Conservation (phyloP, 2,329 filamentous ascomycete species). For the Monosporascus sp. region DNA sequence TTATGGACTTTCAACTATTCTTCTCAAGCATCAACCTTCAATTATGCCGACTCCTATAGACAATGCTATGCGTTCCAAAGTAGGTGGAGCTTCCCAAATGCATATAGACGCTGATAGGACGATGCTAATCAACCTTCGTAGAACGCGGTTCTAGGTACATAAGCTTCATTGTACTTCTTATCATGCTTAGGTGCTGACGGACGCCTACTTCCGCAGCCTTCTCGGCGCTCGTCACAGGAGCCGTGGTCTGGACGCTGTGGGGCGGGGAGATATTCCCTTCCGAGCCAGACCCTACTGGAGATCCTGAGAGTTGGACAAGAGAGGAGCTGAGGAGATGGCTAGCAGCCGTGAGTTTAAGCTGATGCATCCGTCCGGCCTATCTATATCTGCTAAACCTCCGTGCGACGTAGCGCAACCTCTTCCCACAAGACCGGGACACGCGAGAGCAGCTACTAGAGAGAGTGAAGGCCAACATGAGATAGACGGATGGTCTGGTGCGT, state of each 20-base stretch:
- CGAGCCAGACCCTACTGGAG: constrained; percentile 69
- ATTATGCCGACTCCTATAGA: constrained; percentile 67
- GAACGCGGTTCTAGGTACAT: constrained; percentile 65
- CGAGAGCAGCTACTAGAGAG: constrained; percentile 62
- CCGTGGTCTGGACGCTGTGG: constrained; percentile 80
- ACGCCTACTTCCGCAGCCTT: constrained; percentile 55
- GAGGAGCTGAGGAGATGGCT: constrained; percentile 81
- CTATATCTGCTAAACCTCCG: constrained; percentile 2
- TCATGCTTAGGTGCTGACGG: constrained; percentile 16
- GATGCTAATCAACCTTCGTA: constrained; percentile 28
- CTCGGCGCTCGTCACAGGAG: constrained; percentile 73
- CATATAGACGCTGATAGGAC: neutral
- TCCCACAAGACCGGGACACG: constrained; percentile 54
- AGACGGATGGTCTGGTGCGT: neutral
- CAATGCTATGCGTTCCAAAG: constrained; percentile 64
- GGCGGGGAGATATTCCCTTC: constrained; percentile 78
- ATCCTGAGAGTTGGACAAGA: constrained; percentile 66
- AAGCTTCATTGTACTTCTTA: constrained; percentile 2
- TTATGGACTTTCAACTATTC: constrained; percentile 1
- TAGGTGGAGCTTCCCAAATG: constrained; percentile 29
- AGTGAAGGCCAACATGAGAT: constrained; percentile 60
- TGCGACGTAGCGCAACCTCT: constrained; percentile 52
- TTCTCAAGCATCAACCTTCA: neutral
- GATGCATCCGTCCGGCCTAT: neutral
- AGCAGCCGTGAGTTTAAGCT: constrained; percentile 56